Percentiles rank a stretch among this genome's conserved stretches.
Conservation (phyloP, 208 protist genomes). For the Blastocrithidia nonstop region DNA sequence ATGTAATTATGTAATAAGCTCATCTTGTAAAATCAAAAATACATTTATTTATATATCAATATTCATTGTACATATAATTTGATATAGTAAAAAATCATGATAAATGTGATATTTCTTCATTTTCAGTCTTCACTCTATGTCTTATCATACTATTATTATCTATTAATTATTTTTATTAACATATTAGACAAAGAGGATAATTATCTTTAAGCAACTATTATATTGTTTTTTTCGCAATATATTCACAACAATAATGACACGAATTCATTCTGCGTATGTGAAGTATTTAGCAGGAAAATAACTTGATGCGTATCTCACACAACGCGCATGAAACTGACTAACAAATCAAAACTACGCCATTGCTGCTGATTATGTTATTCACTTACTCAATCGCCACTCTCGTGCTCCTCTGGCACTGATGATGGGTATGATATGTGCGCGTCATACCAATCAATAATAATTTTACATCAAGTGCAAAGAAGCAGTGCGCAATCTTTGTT, state of each 20-base stretch:
- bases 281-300: conserved; percentile 19
- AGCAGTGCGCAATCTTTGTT: conserved; percentile 23
- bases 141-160: too few relatives aligned
- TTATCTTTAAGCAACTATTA: too few relatives aligned
- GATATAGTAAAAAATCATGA: too few relatives aligned
- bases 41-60: conserved; percentile 2
- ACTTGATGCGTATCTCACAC: conserved; percentile 39
- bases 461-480: conserved; percentile 43
- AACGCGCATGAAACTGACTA: conserved; percentile 53
- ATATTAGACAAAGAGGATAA: too few relatives aligned
- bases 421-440: conserved; percentile 34
- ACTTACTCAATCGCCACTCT: conserved; percentile 42
- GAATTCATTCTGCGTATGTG: conserved; percentile 17
- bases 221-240: too few relatives aligned
- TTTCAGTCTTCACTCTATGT: neutral
- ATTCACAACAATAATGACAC: conserved; percentile 29
- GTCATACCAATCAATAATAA: conserved; percentile 22
- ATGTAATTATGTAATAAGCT: neutral
- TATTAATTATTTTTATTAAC: too few relatives aligned
- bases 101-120: neutral
- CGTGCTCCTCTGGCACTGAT: conserved; percentile 35
- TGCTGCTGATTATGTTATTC: conserved; percentile 71
- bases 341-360: conserved; percentile 41
- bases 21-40: neutral
- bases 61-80: too few relatives aligned